Evolutionary conservation across 306 rosid genomes (phyloP).

Genomic region (Trichosanthes truncata): DNA sequence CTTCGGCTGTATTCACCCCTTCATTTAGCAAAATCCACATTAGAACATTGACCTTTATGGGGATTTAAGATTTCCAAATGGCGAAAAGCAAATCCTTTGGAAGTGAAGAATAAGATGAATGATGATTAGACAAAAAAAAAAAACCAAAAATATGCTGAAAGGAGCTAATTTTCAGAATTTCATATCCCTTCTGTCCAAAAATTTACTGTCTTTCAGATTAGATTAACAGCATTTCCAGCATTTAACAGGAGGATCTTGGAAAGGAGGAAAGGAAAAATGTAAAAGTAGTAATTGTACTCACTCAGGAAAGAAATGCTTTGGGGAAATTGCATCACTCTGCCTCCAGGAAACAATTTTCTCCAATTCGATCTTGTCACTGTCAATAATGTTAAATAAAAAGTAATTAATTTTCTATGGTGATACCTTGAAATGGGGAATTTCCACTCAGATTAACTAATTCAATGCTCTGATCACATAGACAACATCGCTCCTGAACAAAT

Average conservation of each 20-base stretch:
- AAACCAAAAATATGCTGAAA: not conserved
- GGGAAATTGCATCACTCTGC: not conserved
- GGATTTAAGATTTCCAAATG: not conserved
- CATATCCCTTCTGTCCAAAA: not conserved
- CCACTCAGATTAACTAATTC: not conserved
- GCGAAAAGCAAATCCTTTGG: not conserved
- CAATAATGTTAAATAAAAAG: not conserved
- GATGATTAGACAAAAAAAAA: not conserved
- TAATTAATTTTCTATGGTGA: not conserved
- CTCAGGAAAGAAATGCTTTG: not conserved
- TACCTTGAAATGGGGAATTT: not conserved
- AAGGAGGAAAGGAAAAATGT: not conserved
- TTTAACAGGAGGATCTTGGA: not conserved
- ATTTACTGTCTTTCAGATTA: not conserved
- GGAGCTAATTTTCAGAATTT: not conserved
- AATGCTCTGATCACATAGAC: not conserved
- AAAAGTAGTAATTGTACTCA: not conserved
- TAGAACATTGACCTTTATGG: not conserved
- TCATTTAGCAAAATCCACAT: not conserved
- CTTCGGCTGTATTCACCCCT: not conserved
- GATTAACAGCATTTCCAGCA: not conserved
- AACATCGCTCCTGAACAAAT: not conserved
- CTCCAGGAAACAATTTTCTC: not conserved
- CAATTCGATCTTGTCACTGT: not conserved
- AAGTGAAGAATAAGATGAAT: not conserved